phyloP scores from a whole-genome alignment of 306 rosid genomes.

The Quercus robur region DNA sequence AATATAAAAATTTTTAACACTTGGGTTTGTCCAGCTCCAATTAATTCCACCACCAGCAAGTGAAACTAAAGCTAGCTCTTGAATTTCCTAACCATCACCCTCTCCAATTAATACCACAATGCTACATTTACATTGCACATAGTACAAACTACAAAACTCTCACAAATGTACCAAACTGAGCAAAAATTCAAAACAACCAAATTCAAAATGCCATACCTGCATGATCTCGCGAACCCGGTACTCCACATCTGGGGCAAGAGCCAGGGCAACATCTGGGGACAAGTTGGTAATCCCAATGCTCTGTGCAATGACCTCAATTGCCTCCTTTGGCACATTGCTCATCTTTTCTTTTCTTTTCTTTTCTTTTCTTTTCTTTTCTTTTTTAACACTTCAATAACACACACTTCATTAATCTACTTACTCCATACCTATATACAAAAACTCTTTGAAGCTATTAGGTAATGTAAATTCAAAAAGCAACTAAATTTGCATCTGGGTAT shows the following conservation, averaged over 20 bases:
- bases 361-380: background rate
- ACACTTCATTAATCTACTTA: background rate
- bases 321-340: slow-evolving; percentile 77
- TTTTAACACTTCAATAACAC: background rate
- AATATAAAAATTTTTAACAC: background rate
- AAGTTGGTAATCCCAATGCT: slow-evolving; percentile 80
- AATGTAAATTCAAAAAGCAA: background rate
- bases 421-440: background rate
- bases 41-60: background rate
- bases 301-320: slow-evolving; percentile 91
- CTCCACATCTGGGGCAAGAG: slow-evolving; percentile 87
- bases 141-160: background rate
- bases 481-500: background rate
- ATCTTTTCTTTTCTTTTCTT: slow-evolving; percentile 22
- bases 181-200: background rate
- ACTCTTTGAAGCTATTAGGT: background rate
- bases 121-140: background rate
- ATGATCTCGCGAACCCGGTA: slow-evolving; percentile 89
- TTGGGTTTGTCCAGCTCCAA: background rate
- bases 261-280: slow-evolving; percentile 69
- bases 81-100: background rate
- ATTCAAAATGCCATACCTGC: slow-evolving; percentile 55
- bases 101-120: background rate
- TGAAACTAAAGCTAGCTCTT: slow-evolving; percentile 6
- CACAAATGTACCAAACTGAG: background rate